Percentiles rank a stretch among this genome's conserved stretches.
These are phyloP conservation scores for Orbilia ellipsospora DNA, from an alignment of 2,329 filamentous ascomycete species.

Conservation along the genomic window DNA sequence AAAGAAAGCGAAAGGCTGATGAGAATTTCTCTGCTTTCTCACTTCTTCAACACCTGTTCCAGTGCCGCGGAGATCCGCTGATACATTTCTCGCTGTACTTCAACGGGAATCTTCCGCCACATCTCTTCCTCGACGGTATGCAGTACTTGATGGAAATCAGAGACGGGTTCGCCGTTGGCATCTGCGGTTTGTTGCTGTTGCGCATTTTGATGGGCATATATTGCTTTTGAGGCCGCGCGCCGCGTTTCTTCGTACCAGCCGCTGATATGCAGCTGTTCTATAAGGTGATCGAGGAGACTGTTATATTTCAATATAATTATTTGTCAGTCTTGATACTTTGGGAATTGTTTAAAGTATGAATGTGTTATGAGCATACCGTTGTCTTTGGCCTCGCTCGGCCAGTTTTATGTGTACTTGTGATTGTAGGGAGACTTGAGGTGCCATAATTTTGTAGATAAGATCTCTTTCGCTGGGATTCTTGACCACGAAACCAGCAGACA, in stretches of 20 bases:
- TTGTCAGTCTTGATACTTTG: not conserved
- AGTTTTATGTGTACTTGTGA: constrained; percentile 47
- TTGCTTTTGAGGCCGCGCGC: constrained; percentile 32
- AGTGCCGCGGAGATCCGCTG: constrained; percentile 37
- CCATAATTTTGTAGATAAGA: constrained; percentile 14
- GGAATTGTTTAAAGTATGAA: not conserved
- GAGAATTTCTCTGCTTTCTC: not conserved
- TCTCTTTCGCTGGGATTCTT: too few relatives aligned
- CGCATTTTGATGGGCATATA: constrained; percentile 45
- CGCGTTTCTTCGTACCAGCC: constrained; percentile 51
- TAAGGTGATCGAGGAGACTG: constrained; percentile 48
- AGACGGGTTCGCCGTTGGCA: constrained; percentile 28
- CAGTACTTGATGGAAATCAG: constrained; percentile 47
- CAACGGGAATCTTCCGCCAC: constrained; percentile 49
- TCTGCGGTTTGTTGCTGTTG: not conserved
- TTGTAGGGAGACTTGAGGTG: constrained; percentile 38
- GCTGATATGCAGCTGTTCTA: constrained; percentile 47
- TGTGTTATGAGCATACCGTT: constrained; percentile 24
- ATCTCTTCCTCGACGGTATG: constrained; percentile 39
- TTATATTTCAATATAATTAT: not conserved
- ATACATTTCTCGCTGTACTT: constrained; percentile 52
- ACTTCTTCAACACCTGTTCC: constrained; percentile 48
- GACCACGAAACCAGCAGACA: not conserved
- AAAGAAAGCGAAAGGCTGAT: not conserved
- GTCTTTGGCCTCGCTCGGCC: constrained; percentile 37